Evolutionary conservation across 805 yeast species (phyloP).

Genomic region (Zygotorulaspora sp.): DNA sequence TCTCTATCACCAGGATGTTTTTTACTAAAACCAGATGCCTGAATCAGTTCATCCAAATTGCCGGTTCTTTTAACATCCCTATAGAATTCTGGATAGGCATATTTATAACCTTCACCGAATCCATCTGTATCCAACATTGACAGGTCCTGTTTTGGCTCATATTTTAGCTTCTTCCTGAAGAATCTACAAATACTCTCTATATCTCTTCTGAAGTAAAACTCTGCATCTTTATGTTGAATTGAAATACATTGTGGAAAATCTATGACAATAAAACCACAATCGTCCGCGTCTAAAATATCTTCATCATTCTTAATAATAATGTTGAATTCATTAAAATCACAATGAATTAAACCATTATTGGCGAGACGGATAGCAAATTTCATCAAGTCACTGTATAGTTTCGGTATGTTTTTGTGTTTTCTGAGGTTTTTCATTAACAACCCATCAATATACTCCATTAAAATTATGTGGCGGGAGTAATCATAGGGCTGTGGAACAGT

Average conservation of each 20-base stretch:
- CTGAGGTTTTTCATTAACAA: slow-evolving; percentile 80
- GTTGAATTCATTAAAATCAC: slow-evolving; percentile 97
- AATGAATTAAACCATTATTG: slow-evolving; percentile 86
- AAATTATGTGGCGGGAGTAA: slow-evolving; percentile 82
- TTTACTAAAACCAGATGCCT: slow-evolving; percentile 80
- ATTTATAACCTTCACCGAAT: slow-evolving; percentile 71
- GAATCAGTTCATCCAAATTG: slow-evolving; percentile 76
- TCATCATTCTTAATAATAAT: slow-evolving; percentile 66
- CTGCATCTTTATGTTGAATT: slow-evolving; percentile 85
- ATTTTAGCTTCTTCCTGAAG: slow-evolving; percentile 72
- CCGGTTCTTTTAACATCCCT: slow-evolving; percentile 69
- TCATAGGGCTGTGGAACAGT: slow-evolving; percentile 86
- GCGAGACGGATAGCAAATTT: slow-evolving; percentile 77
- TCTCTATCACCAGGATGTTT: slow-evolving; percentile 54
- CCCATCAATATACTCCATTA: slow-evolving; percentile 92
- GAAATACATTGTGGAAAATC: slow-evolving; percentile 99
- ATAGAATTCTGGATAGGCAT: slow-evolving; percentile 72
- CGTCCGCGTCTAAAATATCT: slow-evolving; percentile 40
- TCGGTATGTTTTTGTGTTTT: slow-evolving; percentile 62
- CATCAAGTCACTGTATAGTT: slow-evolving; percentile 83
- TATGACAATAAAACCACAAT: slow-evolving; percentile 77
- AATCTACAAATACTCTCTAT: slow-evolving; percentile 84
- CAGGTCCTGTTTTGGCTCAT: slow-evolving; percentile 61
- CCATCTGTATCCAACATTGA: slow-evolving; percentile 76
- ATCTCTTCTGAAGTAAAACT: slow-evolving; percentile 83